These are phyloP conservation scores for Ogataea siamensis DNA, from an alignment of 805 yeast genomes.

Conservation along the genomic window DNA sequence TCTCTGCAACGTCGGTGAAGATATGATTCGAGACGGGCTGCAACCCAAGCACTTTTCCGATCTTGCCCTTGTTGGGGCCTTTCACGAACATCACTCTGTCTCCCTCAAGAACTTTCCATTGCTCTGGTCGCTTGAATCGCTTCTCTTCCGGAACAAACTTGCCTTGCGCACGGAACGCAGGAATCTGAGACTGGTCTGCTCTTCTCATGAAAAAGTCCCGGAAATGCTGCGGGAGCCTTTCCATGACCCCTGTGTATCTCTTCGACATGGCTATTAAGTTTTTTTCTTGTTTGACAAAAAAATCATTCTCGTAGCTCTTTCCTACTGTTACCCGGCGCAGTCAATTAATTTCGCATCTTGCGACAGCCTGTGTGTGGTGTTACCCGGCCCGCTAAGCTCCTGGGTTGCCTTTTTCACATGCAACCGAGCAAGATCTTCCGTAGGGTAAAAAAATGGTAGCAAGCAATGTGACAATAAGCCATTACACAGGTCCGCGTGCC, in stretches of 20 bases:
- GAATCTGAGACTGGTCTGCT: slow-evolving; percentile 31
- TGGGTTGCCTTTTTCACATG: slow-evolving; percentile 5
- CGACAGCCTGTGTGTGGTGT: neutral
- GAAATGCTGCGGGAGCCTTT: slow-evolving; percentile 30
- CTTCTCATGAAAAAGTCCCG: slow-evolving; percentile 31
- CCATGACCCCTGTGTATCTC: slow-evolving; percentile 33
- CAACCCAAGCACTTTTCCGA: slow-evolving; percentile 63
- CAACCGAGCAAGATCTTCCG: slow-evolving; percentile 2
- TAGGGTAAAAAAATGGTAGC: slow-evolving; percentile 1
- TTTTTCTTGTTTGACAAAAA: slow-evolving; percentile 1
- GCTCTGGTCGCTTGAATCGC: slow-evolving; percentile 41
- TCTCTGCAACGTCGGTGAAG: slow-evolving; percentile 66
- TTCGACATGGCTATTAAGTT: slow-evolving; percentile 15
- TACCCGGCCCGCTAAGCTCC: slow-evolving; percentile 6
- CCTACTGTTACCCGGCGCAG: slow-evolving; percentile 4
- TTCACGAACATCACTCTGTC: slow-evolving; percentile 71
- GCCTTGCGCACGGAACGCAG: slow-evolving; percentile 30
- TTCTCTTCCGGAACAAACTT: slow-evolving; percentile 32
- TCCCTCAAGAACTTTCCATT: slow-evolving; percentile 67
- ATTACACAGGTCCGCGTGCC: neutral
- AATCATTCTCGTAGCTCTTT: neutral
- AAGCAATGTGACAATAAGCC: neutral
- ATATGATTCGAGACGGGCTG: slow-evolving; percentile 61
- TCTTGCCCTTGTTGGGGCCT: slow-evolving; percentile 73
- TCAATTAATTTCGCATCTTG: no score